These are phyloP conservation scores for Kwoniella botswanensis DNA, from an alignment of 768 basidiomycete genomes.

Conservation along the genomic window DNA sequence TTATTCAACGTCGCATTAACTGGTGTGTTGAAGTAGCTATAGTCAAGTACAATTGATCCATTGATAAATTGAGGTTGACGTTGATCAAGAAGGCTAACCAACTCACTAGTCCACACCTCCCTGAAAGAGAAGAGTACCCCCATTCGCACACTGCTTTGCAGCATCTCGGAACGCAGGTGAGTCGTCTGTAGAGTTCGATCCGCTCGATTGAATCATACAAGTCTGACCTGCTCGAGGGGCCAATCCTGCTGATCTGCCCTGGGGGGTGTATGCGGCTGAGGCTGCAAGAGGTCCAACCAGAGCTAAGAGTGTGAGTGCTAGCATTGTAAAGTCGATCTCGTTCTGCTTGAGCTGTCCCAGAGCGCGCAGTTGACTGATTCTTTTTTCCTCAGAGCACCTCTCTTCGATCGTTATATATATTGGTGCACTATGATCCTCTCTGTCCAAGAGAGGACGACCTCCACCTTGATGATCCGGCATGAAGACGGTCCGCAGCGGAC, in stretches of 20 bases:
- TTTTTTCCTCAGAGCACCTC: too few species aligned
- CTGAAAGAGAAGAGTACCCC: conserved; percentile 34
- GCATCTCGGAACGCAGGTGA: conserved; percentile 34
- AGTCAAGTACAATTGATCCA: too few species aligned
- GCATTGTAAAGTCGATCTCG: background rate
- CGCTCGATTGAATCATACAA: conserved; percentile 19
- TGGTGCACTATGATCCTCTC: background rate
- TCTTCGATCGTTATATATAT: background rate
- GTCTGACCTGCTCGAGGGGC: conserved; percentile 2
- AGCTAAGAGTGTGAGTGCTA: background rate
- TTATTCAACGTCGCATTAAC: conserved; percentile 48
- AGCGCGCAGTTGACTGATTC: too few species aligned
- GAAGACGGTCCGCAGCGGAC: conserved; percentile 1
- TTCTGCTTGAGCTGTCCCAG: too few species aligned
- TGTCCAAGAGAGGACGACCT: conserved; percentile 6
- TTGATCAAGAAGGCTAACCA: too few species aligned
- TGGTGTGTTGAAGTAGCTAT: conserved; percentile 45
- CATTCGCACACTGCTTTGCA: conserved; percentile 35
- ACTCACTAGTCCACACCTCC: conserved; percentile 46
- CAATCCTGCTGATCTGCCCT: conserved; percentile 2
- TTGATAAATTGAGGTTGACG: too few species aligned
- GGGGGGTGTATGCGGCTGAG: conserved; percentile 12
- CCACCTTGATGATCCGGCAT: conserved; percentile 3
- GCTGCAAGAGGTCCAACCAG: conserved; percentile 8
- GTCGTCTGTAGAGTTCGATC: conserved; percentile 32